Evolutionary conservation across 2,329 filamentous ascomycete genomes (phyloP).

Genomic region (Arthrobotrys iridis): DNA sequence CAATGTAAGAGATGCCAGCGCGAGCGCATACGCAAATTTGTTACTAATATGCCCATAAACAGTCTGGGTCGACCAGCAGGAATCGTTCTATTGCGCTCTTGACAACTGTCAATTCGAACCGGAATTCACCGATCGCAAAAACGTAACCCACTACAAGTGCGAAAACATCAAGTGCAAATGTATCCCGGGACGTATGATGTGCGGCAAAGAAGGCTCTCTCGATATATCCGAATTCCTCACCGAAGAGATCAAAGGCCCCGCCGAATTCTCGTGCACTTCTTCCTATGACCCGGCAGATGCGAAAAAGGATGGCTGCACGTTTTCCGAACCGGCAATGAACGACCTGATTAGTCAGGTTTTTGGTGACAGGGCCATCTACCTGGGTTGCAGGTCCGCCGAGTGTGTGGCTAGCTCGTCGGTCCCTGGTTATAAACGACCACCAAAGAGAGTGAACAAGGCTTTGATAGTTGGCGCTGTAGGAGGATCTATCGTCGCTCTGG

Average conservation of each 20-base stretch:
- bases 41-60: not conserved
- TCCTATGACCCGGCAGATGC: conserved; percentile 65
- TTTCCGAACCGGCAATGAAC: conserved; percentile 93
- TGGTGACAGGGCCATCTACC: conserved; percentile 86
- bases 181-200: conserved; percentile 90
- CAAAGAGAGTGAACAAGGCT: conserved; percentile 96
- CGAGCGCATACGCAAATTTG: not conserved
- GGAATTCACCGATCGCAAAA: conserved; percentile 74
- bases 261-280: conserved; percentile 77
- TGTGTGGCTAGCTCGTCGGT: conserved; percentile 93
- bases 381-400: conserved; percentile 85
- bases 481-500: conserved; percentile 78
- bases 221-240: conserved; percentile 90
- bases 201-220: conserved; percentile 87
- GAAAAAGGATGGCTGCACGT: conserved; percentile 78
- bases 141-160: conserved; percentile 86
- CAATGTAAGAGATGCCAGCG: conserved; percentile 72
- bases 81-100: conserved; percentile 96
- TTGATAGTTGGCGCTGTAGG: conserved; percentile 95
- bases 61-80: conserved; percentile 94
- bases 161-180: conserved; percentile 86
- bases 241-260: conserved; percentile 84
- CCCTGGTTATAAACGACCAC: conserved; percentile 84
- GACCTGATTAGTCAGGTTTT: conserved; percentile 87
- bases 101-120: conserved; percentile 79